Evolutionary conservation across 1,284 basidiomycete genomes (phyloP), one percentile per base, ranked within the genome.

Genomic region (Tremellales sp.): DNA sequence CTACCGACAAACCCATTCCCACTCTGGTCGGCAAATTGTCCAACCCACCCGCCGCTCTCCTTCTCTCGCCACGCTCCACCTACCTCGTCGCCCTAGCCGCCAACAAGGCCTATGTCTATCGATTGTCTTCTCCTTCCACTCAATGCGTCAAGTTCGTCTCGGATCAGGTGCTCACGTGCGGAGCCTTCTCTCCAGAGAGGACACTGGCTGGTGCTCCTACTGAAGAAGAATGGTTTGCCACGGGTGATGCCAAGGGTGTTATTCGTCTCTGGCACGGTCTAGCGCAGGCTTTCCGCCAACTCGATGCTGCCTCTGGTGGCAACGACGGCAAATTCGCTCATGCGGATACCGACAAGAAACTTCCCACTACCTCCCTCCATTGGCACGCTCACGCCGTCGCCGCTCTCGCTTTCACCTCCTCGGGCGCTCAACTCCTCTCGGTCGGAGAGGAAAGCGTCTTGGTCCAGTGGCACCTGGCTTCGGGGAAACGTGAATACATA

Each of bases 371-470:
- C 1, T 81, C 84, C 4, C 74, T 97, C 40, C 94, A 97, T 71
- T 99, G 95, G 95, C 95, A 99, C 66, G 86, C 94, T 0, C 93
- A 98, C 68, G 82, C 90, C 5, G 89, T 98, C n/a, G 83, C 86
- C 2, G 86, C 87, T 2, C 73, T 99, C 22, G 77, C 85, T 0
- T 99, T 97, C 70, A 89, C 91, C 0, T 74, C 84, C 2, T 93
- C 93, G 56, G 95, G 95, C 12, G 86, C 90, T 3, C 93, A 97
- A 66, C 75, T 99, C 18, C 74, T 98, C 39, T 95, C 89, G 45
- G 95, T 92, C 56, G 95, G 95, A 36, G 91, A 97, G 68, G 95
- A 98, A 72, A 82, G 87, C 28, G 94, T 97, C 1, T 74, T 98
- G 7, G 94, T 98, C 21, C 84, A 95, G 47, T 99, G 95, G 95